phyloP scores from a whole-genome alignment of 371 early-diverging fungal species.

The Mortierella sp. region DNA sequence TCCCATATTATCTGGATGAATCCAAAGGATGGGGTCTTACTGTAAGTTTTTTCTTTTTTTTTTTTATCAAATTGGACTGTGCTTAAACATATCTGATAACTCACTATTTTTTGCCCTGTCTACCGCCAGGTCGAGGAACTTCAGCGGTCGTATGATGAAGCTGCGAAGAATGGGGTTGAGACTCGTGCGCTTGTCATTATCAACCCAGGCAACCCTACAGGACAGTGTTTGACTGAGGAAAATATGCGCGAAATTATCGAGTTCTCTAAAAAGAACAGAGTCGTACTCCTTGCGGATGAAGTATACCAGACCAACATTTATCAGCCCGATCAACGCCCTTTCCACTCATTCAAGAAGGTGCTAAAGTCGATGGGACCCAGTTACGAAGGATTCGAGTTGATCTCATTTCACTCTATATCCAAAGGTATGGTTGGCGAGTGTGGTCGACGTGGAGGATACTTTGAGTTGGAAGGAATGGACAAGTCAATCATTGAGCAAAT shows the following conservation, averaged over 20 bases:
- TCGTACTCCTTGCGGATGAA: constrained; percentile 96
- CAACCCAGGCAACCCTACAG: constrained; percentile 99
- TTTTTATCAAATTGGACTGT: not conserved
- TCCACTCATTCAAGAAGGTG: constrained; percentile 96
- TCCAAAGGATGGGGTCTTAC: constrained; percentile 86
- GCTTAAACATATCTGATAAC: not conserved
- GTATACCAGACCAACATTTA: constrained; percentile 98
- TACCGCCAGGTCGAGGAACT: constrained; percentile 66
- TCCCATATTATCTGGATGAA: constrained; percentile 95
- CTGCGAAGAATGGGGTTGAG: constrained; percentile 81
- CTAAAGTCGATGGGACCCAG: constrained; percentile 74
- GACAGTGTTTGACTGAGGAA: constrained; percentile 84
- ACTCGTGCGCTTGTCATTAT: constrained; percentile 96
- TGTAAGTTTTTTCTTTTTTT: constrained; percentile 17
- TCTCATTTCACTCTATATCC: constrained; percentile 96
- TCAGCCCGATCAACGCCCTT: constrained; percentile 82
- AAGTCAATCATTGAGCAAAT: constrained; percentile 81
- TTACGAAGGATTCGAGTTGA: constrained; percentile 81
- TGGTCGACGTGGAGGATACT: constrained; percentile 97
- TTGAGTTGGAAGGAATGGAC: constrained; percentile 92
- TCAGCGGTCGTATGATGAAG: constrained; percentile 69
- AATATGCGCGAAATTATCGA: constrained; percentile 90
- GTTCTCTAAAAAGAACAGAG: constrained; percentile 86
- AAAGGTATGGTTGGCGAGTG: constrained; percentile 99
- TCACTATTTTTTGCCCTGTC: not conserved